Conservation (phyloP, 306 rosid genomes). For the Sphenostylis stenocarpa region DNA sequence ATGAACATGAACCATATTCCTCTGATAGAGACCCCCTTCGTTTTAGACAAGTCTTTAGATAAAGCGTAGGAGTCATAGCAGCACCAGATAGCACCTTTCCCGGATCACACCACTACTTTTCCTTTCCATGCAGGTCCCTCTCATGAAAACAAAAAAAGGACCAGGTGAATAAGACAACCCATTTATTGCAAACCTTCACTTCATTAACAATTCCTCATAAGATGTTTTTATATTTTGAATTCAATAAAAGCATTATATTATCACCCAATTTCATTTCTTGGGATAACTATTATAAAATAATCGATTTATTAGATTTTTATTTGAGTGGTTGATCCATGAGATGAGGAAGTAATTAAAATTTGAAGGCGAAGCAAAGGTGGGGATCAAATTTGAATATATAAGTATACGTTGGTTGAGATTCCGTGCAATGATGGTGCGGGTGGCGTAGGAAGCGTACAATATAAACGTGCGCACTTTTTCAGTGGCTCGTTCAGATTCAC, state of each 20-base stretch:
- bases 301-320: too few species aligned
- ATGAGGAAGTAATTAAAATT: too few species aligned
- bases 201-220: not conserved
- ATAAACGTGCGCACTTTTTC: constrained; percentile 26
- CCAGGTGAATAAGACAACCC: not conserved
- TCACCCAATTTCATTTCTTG: too few species aligned
- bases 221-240: too few species aligned
- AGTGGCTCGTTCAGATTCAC: not conserved
- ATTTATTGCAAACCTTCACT: not conserved
- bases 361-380: constrained; percentile 4
- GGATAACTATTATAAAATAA: too few species aligned
- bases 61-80: too few species aligned
- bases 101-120: not conserved
- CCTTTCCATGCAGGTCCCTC: not conserved
- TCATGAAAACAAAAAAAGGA: not conserved
- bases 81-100: not conserved
- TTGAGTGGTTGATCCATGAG: too few species aligned
- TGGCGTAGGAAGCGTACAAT: not conserved
- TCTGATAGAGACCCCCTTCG: too few species aligned
- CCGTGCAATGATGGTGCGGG: not conserved
- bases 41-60: too few species aligned
- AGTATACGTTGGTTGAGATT: not conserved
- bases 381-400: not conserved
- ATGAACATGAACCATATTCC: too few species aligned
- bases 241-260: too few species aligned